Base-by-base conservation (phyloP, 1,284 basidiomycete species). In the Peniophora sp. region DNA sequence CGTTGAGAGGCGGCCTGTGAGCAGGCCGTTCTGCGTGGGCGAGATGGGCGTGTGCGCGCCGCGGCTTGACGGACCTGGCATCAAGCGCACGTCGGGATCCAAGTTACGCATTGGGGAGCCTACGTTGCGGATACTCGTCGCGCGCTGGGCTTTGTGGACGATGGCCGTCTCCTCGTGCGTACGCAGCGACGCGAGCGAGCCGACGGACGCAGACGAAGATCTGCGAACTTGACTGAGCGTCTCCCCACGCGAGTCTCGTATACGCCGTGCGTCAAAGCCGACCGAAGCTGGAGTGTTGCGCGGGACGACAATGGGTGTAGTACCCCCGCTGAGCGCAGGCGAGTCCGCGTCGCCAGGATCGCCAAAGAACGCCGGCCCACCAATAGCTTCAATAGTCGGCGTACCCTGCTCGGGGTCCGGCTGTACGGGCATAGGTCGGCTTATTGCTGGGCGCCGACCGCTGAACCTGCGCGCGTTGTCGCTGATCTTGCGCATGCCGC, bases 1-100 rank as follows among this genome's bases (percentile, higher is more conserved):
- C 59, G 65, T 70, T 17, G 58, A 22, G 49, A 45, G 24, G 56
- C 46, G 24, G 17, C 37, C 47, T 44, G 17, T 39, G 57, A 54
- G 49, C 58, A 54, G 42, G 57, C 53, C 20, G 54, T 64, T 43
- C 58, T 53, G 63, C 45, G 66, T 64, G 47, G 70, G 53, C 55
- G 67, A 53, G 49, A 67, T 72, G 36, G 83, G 80, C 3, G 78
- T 70, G 32, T 83, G 83, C 20, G 86, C 83, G n/a, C 81, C 78
- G 24, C 75, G 73, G 22, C 82, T 78, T 56, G 77, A 79, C 3
- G 80, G 86, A 61, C 90, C 88, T 37, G 81, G 83, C 24, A 88
- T 85, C n/a, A 90, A 64, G 24, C 83, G 75, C 37, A 59, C 52
- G 5, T 32, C 39, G 32, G 57, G 55, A 23, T 49, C 54, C 24